Base-by-base conservation (phyloP, 2,329 filamentous ascomycete species). In the Torrubiella hemipterigena region DNA sequence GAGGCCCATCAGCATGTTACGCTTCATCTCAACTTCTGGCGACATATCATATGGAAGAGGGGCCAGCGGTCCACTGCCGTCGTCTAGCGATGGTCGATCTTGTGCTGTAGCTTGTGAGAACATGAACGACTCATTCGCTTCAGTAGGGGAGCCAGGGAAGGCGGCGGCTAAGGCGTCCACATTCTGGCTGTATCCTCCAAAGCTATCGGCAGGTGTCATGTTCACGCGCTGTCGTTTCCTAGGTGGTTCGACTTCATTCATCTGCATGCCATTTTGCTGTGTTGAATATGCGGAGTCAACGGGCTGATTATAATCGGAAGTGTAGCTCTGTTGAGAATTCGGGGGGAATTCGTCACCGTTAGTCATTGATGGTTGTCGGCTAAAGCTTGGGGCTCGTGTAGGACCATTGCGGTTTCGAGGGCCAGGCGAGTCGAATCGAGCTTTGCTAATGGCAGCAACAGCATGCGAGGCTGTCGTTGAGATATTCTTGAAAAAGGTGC, bases 401-500 rank as follows among this genome's bases (percentile, higher is more conserved):
- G 73, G 73, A 7, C 76, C 75, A 42, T 71, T 76, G 19, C 72
- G 69, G 34, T 61, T 65, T 36, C 81, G 67, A 5, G 81, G 81
- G 7, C 71, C 79, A 2, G 87, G 86, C 3, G 87, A 94, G 51
- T 95, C 87, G 45, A 95, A 81, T 10, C 89, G 74, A 12, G 91
- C 89, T 61, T 96, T 95, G 69, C 84, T 95, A 55, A 98, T 93
- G 36, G 91, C 89, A 38, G 86, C 87, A 34, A 98, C 83, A 17
- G 91, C 91, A 46, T 86, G 89, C 5, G 84, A 91, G 2, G 91
- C 87, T 2, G 86, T 93, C 40, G 77, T 81, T 4, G 89, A 96
- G 41, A 98, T 96, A 49, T 93, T 95, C 50, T 87, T 87, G 63
- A 98, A 96, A 52, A 95, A 95, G 2, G 91, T 95, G 13, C 86